A percentile compares a stretch with the other conserved stretches of the same genome.
Conservation (phyloP, 2,329 filamentous ascomycete genomes). For the Talaromyces atroroseus region DNA sequence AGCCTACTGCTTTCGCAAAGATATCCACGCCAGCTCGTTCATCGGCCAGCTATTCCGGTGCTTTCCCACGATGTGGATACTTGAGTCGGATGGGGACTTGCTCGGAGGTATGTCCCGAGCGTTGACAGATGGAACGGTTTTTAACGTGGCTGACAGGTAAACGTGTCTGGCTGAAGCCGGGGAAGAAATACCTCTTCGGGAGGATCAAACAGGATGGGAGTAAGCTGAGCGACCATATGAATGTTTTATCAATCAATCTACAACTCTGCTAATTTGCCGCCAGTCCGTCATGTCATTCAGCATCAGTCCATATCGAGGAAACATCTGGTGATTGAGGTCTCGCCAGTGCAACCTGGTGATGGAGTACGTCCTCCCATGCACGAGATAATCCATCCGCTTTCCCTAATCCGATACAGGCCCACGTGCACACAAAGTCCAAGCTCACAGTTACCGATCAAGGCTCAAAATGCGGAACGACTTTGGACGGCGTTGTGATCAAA, state of each 20-base stretch:
- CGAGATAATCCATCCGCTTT: neutral
- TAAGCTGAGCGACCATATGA: conserved; percentile 25
- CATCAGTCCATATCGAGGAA: conserved; percentile 83
- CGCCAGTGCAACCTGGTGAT: conserved; percentile 58
- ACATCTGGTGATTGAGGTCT: conserved; percentile 74
- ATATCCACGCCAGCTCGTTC: neutral
- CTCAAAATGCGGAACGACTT: conserved; percentile 76
- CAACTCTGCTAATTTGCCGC: neutral
- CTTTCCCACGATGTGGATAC: conserved; percentile 54
- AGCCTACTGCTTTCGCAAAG: neutral
- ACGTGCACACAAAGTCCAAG: conserved; percentile 59
- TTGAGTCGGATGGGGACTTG: conserved; percentile 49
- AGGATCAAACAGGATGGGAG: conserved; percentile 62
- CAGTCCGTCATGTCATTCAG: conserved; percentile 65
- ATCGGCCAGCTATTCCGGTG: neutral
- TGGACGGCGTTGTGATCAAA: conserved; percentile 68
- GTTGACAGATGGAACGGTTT: neutral
- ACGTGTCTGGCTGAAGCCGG: conserved; percentile 78
- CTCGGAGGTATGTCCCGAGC: conserved; percentile 31
- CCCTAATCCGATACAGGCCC: conserved; percentile 44
- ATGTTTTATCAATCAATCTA: too few species aligned
- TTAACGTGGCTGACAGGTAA: conserved; percentile 47
- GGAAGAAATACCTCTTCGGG: conserved; percentile 79
- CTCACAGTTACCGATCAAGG: conserved; percentile 70
- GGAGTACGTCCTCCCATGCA: conserved; percentile 47